Evolutionary conservation across 345 rosid species (phyloP), one percentile per base, ranked within the genome.

Genomic region (Eucalyptus curtisii): DNA sequence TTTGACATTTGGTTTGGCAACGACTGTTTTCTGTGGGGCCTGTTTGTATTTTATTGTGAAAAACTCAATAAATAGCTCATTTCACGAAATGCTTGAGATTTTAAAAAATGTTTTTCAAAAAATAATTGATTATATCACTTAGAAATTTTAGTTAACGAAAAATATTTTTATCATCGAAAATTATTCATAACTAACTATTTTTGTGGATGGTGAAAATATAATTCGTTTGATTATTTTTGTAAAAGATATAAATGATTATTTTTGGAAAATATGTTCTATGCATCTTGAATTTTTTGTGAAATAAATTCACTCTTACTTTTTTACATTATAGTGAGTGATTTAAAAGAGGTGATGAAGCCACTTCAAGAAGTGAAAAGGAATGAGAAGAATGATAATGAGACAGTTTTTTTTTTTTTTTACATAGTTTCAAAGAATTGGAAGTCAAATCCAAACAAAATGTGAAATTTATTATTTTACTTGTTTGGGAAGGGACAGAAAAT

Each of bases 131-230:
- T 22, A 22, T 55, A 9, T 55, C 27, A 5, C 27, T 22, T 20
- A 55, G 5, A 55, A 55, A 55, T 0, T 22, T 55, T 24, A 55
- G 27, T 24, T 8, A 24, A 24, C 3, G 61, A 0, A 55, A 55
- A 24, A 10, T 10, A 4, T 4, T 5, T 55, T 10, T 25, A 24
- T 55, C 24, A 55, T 24, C 0, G 12, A 22, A 0, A 10, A 2
- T 4, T 22, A 55, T 55, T 55, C 30, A 55, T 24, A 24, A 2
- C 30, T 24, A 52, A 19, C 2, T 52, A 52, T 52, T 7, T 19
- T 52, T 1, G 2, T 52, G 57, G 0, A 52, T 3, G 22, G 57
- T 52, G 10, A 52, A 52, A 52, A 19, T 52, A 1, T 8, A 0
- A 52, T 55, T 55, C 3, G 10, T 55, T 55, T 55, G 10, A 0